Base-by-base conservation (phyloP, 164 flowering plant genomes). In the Berberis thunbergii region DNA sequence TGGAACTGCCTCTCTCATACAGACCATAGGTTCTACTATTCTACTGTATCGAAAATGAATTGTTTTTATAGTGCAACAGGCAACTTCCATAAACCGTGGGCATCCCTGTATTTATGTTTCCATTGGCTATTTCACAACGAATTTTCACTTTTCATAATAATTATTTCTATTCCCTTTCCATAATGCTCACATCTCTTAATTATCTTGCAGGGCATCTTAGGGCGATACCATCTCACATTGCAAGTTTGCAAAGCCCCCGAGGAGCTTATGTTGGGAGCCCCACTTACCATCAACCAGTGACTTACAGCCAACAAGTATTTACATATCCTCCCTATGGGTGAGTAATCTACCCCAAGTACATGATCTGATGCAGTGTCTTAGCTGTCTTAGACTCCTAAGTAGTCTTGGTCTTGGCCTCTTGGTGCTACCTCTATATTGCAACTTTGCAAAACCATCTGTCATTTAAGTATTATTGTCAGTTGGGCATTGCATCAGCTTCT, bases 281-380 rank as follows among this genome's bases (percentile, higher is more conserved):
- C 73, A 83, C 83, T 59, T 90, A 88, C 66, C 95, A 86, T 73
- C 98, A 88, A 68, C 86, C 92, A 43, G 69, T 79, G 75, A 59
- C 92, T 11, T 87, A 90, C 67, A 67, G 71, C 70, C 96, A 89
- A 66, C 98, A 87, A 69, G 96, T 92, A 68, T 67, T 79, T 60
- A 65, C 82, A 74, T 87, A 85, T 74, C 86, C 95, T 68, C 79
- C 85, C 56, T 87, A 90, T 75, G 96, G 94, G 97, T 88, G 67
- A 80, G 89, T 76, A 61, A 2, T 68, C 49, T 64, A 61, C 59
- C 57, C 62, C 42, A 12, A 69, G 52, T 5, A 39, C 26, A 45
- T 45, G 45, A 3, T 69, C 50, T 55, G 38, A 41, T 1, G 1
- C 6, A 26, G 61, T 26, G 26, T 26, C 26, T 26, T 26, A 26